Evolutionary conservation across 371 early-diverging fungal genomes (phyloP).

Genomic region (Zychaea mexicana): DNA sequence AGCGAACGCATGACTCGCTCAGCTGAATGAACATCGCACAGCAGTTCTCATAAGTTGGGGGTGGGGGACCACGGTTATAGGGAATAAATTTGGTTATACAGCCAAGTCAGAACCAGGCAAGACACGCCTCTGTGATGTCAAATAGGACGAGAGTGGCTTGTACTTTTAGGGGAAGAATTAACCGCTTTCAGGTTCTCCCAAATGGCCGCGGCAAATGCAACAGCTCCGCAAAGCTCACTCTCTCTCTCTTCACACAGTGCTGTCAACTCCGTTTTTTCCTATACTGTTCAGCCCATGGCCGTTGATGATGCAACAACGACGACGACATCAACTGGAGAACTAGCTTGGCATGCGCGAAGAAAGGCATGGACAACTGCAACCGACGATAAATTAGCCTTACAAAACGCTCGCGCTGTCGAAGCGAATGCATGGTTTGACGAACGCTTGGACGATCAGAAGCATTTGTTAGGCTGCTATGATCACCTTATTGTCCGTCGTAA

Average conservation of each 20-base stretch:
- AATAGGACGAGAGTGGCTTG: not conserved
- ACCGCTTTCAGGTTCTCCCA: too few relatives aligned
- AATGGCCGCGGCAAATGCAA: too few relatives aligned
- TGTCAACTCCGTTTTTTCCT: too few relatives aligned
- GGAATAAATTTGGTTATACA: not conserved
- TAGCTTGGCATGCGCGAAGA: constrained; percentile 9
- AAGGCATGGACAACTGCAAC: constrained; percentile 9
- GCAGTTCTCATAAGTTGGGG: not conserved
- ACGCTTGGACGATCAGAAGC: not conserved
- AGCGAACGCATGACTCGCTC: constrained; percentile 40
- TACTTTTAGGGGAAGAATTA: too few relatives aligned
- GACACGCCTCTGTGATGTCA: not conserved
- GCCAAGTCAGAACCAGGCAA: not conserved
- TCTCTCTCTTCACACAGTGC: too few relatives aligned
- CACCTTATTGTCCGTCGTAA: not conserved
- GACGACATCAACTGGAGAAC: constrained; percentile 1
- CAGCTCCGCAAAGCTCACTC: too few relatives aligned
- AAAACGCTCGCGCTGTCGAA: not conserved
- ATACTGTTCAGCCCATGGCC: not conserved
- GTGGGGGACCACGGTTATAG: too few relatives aligned
- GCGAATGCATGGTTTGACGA: not conserved
- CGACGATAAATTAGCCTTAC: not conserved
- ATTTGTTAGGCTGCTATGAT: not conserved
- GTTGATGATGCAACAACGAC: not conserved
- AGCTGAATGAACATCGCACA: constrained; percentile 42